Evolutionary conservation across 257 asterid genomes (phyloP).

Genomic region (Solanum microdontum): DNA sequence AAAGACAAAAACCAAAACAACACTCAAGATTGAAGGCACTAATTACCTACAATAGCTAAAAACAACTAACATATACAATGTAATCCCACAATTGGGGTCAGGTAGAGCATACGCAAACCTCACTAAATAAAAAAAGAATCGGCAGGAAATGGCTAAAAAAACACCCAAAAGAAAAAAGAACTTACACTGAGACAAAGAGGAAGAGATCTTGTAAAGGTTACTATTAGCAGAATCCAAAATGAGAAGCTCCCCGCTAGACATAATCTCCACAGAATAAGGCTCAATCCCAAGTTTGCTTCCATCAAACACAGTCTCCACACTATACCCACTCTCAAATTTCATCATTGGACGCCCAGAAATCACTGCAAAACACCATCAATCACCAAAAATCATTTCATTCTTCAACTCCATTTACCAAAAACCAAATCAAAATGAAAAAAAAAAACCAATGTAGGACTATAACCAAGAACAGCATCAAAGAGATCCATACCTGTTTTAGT

Average conservation of each 20-base stretch:
- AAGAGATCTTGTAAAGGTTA: conserved; percentile 74
- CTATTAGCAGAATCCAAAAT: conserved; percentile 81
- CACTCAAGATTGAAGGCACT: neutral
- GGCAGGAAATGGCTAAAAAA: neutral
- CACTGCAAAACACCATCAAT: conserved; percentile 27
- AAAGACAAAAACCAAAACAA: neutral
- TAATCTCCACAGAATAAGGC: conserved; percentile 59
- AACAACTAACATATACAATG: neutral
- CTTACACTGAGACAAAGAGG: conserved; percentile 77
- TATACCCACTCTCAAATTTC: conserved; percentile 91
- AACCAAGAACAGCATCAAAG: neutral
- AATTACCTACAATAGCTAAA: neutral
- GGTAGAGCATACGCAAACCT: neutral
- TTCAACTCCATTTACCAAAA: neutral
- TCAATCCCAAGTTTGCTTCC: conserved; percentile 97
- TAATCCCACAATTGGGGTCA: neutral
- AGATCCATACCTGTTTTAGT: conserved; percentile 63
- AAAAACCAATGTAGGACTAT: conserved; percentile 3
- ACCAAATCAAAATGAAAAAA: neutral
- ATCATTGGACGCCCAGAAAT: conserved; percentile 73
- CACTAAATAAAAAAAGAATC: neutral
- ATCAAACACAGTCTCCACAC: conserved; percentile 87
- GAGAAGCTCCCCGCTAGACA: conserved; percentile 80
- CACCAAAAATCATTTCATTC: neutral
- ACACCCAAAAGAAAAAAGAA: neutral